phyloP scores from a whole-genome alignment of 2,329 filamentous ascomycete species.

The Penicillium sp. region DNA sequence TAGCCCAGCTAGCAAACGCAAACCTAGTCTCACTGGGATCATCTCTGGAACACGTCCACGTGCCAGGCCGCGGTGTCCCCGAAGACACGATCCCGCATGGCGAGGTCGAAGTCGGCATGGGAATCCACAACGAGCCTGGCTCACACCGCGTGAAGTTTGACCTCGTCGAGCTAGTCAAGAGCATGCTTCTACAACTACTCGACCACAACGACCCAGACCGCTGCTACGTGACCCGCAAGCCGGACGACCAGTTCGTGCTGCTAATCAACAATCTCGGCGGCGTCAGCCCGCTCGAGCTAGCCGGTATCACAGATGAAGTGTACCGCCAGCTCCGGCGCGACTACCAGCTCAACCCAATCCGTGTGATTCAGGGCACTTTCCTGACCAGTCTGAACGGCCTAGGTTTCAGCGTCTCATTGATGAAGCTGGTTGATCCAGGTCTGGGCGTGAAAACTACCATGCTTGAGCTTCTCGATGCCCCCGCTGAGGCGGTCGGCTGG shows the following conservation, averaged over 20 bases:
- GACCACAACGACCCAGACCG: constrained; percentile 62
- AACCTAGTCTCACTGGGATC: constrained; percentile 85
- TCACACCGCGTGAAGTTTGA: constrained; percentile 52
- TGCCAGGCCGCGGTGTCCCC: constrained; percentile 67
- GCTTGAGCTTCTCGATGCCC: constrained; percentile 65
- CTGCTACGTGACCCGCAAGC: constrained; percentile 57
- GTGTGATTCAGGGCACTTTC: constrained; percentile 65
- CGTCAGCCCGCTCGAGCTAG: constrained; percentile 64
- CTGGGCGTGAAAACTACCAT: constrained; percentile 54
- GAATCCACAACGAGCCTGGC: constrained; percentile 66
- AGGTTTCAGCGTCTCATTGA: constrained; percentile 67
- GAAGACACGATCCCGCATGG: constrained; percentile 53
- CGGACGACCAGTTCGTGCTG: constrained; percentile 61
- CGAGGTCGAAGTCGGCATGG: constrained; percentile 69
- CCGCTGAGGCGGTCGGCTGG: constrained; percentile 67
- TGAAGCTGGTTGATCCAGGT: constrained; percentile 62
- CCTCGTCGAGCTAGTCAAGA: constrained; percentile 52
- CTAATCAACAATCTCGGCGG: constrained; percentile 70
- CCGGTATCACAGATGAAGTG: constrained; percentile 66
- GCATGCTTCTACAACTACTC: constrained; percentile 65
- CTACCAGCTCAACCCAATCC: constrained; percentile 60
- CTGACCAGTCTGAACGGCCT: constrained; percentile 71
- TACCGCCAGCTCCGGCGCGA: constrained; percentile 57
- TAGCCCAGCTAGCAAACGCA: constrained; percentile 68
- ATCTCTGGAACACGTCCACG: constrained; percentile 86